These are phyloP conservation scores for Astragalus membranaceus DNA, from an alignment of 306 rosid species.

Conservation along the genomic window DNA sequence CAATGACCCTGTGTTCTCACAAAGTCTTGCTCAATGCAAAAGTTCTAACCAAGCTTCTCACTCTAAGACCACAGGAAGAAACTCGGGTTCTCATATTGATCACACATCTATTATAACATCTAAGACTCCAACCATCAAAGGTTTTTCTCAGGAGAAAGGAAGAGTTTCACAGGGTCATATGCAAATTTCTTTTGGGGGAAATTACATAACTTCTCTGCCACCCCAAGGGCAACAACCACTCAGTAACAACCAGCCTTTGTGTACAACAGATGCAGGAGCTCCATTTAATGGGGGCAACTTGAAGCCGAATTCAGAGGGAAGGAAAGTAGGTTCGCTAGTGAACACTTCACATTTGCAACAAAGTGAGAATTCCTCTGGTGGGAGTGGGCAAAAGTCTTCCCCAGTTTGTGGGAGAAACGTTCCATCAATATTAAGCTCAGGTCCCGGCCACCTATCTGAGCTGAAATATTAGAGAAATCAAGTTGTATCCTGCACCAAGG, in stretches of 20 bases:
- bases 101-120: constrained; percentile 21
- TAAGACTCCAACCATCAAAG: constrained; percentile 22
- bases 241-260: constrained; percentile 22
- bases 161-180: constrained; percentile 43
- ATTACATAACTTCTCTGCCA: constrained; percentile 32
- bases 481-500: background rate
- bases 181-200: constrained; percentile 65
- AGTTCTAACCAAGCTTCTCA: constrained; percentile 37
- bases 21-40: constrained; percentile 30
- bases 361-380: constrained; percentile 29
- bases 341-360: constrained; percentile 32
- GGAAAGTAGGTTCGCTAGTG: constrained; percentile 25
- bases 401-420: constrained; percentile 51
- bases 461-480: constrained; percentile 35
- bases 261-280: constrained; percentile 16
- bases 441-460: constrained; percentile 46
- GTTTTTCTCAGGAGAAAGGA: constrained; percentile 40
- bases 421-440: constrained; percentile 43
- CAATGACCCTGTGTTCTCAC: constrained; percentile 36
- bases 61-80: constrained; percentile 36
- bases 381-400: constrained; percentile 38
- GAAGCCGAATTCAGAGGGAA: constrained; percentile 21
- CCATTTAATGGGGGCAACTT: constrained; percentile 15
- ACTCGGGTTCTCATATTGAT: constrained; percentile 23
- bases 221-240: constrained; percentile 29